Conservation (phyloP, 139 green algal genomes). For the Chlamydomonas asymmetrica region DNA sequence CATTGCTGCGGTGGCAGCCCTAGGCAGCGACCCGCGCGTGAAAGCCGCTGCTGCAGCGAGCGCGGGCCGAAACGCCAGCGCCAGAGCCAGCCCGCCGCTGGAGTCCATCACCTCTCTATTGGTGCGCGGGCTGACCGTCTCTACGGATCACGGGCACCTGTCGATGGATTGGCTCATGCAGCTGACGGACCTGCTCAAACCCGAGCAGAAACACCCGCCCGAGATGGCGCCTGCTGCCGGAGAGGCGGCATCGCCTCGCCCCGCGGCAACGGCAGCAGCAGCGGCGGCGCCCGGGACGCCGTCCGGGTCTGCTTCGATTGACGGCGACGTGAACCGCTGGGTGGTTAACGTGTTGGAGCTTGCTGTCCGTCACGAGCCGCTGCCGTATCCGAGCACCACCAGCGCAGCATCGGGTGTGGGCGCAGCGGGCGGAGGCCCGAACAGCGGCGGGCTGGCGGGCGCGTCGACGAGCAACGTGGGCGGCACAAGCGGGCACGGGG, state of each 20-base stretch:
- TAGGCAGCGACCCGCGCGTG: too few species aligned
- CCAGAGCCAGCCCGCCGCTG: too few species aligned
- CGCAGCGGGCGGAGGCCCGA: too few species aligned
- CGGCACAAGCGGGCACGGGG: too few species aligned
- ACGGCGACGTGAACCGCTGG: background rate
- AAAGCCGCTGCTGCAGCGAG: too few species aligned
- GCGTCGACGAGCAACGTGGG: too few species aligned
- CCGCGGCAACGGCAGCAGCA: background rate
- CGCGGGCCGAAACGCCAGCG: too few species aligned
- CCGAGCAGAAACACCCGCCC: background rate
- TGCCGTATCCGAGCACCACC: conserved; percentile 20
- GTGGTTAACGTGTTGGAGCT: conserved; percentile 32
- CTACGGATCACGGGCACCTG: conserved; percentile 37
- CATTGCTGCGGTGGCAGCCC: too few species aligned
- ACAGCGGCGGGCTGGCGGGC: too few species aligned
- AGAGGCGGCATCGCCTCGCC: background rate
- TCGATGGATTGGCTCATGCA: conserved; percentile 34
- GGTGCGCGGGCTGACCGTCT: conserved; percentile 39
- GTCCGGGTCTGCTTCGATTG: too few species aligned
- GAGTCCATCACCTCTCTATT: conserved; percentile 21
- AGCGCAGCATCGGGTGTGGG: background rate
- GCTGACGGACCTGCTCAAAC: conserved; percentile 4
- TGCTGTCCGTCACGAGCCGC: conserved; percentile 38
- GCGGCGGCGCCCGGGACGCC: background rate
- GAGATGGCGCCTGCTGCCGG: background rate